Evolutionary conservation across 2,329 filamentous ascomycete species (phyloP), one percentile per base, ranked within the genome.

Genomic region (Fusarium setosum): DNA sequence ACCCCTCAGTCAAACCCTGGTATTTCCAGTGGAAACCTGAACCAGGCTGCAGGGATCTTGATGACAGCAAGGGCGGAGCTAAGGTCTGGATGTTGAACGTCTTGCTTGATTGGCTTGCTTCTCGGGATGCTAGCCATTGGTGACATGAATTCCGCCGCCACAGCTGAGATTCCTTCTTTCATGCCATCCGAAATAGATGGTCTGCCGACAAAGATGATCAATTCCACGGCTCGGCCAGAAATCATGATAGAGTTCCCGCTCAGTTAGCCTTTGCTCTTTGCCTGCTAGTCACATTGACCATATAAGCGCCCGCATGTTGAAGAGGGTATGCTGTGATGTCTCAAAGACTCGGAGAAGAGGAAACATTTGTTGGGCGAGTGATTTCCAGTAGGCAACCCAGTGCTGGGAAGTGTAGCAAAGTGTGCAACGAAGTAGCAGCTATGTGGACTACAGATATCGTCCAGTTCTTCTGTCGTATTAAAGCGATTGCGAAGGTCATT

Each of bases 111-210:
- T 57, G 59, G 68, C 37, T 56, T 63, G 32, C 34, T 45, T 53
- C 41, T 59, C 44, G 48, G 53, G 40, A 59, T 59, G 54, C 59
- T 60, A 31, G 47, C 63, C 51, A 49, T 56, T 31, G 59, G 61
- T 62, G 63, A 67, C 61, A 65, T 65, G 41, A 67, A 60, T 63
- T 66, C 42, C 58, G 63, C 65, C 65, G 61, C 69, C 59, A 62
- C 57, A 61, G 61, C 58, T 68, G 59, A 54, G 57, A 59, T 49
- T 49, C 51, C 20, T 44, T 50, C 45, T 58, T 62, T 51, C 55
- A 60, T 41, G 31, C 24, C 53, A 26, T 54, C 51, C 55, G 23
- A 52, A 57, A 59, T 38, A 48, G 53, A 49, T 45, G 50, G 47
- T 26, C 47, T 48, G 56, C 53, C 56, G 41, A 62, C 38, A 37